Base-by-base conservation (phyloP, 306 rosid genomes). In the Sphenostylis stenocarpa region DNA sequence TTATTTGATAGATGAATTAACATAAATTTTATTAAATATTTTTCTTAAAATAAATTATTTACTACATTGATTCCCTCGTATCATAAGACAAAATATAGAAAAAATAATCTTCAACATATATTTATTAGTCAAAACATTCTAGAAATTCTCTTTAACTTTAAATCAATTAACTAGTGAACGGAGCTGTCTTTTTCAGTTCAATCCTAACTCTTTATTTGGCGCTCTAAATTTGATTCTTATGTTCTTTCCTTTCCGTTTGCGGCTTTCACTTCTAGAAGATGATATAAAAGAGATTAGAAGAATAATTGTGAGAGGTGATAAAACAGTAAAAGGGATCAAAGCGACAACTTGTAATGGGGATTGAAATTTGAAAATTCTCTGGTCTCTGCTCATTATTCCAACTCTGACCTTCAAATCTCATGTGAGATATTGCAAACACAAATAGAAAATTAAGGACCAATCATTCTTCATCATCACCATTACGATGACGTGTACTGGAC, bases 401-500 rank as follows among this genome's bases (percentile, higher is more conserved):
- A 20, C 17, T 65, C 29, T 36, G 51, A 65, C 70, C 51, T 65
- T 16, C 20, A 60, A 55, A 63, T 55, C 49, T 53, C 62, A 9
- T 3, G 19, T 17, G 23, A 28, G 29, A 83, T 69, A 53, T 52
- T 75, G 71, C 20, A 72, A 39, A 19, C 2, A 38, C 24, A 23
- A 38, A 1, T 20, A 57, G 29, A 0, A 16, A 48, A 38, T 39
- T 39, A 39, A 17, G 15, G 45, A 26, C 78, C 79, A 82, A 86
- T 75, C 67, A 70, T 17, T 26, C 5, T 5, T 69, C 77, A 63
- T 16, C 41, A 66, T 60, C 14, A 33, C 16, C 21, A 28, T 63
- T 20, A 4, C 3, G 49, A 49, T 45, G 58, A 33, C 19, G 28
- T 55, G 61, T 86, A 69, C 73, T 64, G 20, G 90, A 84, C 82